Base-by-base conservation (phyloP, 345 rosid genomes). In the Eucalyptus guilfoylei region DNA sequence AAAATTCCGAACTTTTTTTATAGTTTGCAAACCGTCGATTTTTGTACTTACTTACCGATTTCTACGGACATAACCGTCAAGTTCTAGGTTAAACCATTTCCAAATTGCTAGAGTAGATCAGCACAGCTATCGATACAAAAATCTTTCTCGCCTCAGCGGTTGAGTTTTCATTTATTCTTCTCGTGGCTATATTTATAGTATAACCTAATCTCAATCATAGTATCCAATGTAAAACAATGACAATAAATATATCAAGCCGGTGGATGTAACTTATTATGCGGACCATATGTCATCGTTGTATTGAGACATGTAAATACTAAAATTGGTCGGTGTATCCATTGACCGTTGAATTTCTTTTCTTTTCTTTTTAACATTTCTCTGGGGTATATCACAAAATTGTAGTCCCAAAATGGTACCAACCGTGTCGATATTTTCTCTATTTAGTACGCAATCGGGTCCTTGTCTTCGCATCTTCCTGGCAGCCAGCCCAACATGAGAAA, bases 281-380 rank as follows among this genome's bases (percentile, higher is more conserved):
- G 69, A 14, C 34, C 34, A 62, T 62, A 62, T 28, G 34, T 62
- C 9, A 2, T 30, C 10, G 9, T 62, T 62, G 16, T 62, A 6
- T 7, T 62, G 34, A 30, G 72, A 14, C 32, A 14, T 62, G 34
- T 14, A 14, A 30, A 7, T 7, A 62, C 4, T 30, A 62, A 9
- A 64, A 14, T 64, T 15, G 5, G 10, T n/a, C 17, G 40, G 76
- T 2, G 21, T 7, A 62, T 64, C 34, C 76, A 64, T 64, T n/a
- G 37, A n/a, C 21, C 9, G 17, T 62, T 6, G 17, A 30, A 21
- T 62, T 62, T 62, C 5, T 30, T 30, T 2, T 62, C 0, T 4
- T 7, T 62, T 6, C 3, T 26, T 28, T 6, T 2, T 1, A 0
- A 2, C 9, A 26, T 26, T 24, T 11, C 7, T 26, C 13, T 28